A percentile compares a stretch with the other conserved stretches of the same genome.
Conservation (phyloP, 2,329 filamentous ascomycete genomes). For the Samsoniella hepiali region DNA sequence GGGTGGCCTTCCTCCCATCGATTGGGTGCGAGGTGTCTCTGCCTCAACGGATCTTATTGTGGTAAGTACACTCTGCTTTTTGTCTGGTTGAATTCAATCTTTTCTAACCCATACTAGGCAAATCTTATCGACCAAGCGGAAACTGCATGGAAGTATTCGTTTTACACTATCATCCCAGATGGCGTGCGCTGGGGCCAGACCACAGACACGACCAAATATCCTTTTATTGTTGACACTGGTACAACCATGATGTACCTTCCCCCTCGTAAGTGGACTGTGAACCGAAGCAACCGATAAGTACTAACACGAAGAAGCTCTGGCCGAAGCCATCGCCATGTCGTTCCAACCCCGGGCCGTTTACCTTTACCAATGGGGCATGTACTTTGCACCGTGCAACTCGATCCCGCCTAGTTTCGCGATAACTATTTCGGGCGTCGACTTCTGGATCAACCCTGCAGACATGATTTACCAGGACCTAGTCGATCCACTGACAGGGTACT, state of each 20-base stretch:
- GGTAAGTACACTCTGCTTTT: slow-evolving; percentile 32
- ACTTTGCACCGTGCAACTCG: slow-evolving; percentile 49
- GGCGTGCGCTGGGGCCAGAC: slow-evolving; percentile 44
- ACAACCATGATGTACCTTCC: slow-evolving; percentile 51
- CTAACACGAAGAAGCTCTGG: slow-evolving; percentile 36
- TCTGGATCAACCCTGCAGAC: slow-evolving; percentile 47
- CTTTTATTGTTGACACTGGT: slow-evolving; percentile 51
- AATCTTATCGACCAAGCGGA: slow-evolving; percentile 38
- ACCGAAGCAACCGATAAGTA: neutral
- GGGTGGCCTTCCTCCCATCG: slow-evolving; percentile 44
- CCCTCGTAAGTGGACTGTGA: slow-evolving; percentile 36
- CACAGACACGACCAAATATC: slow-evolving; percentile 41
- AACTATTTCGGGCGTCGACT: slow-evolving; percentile 41
- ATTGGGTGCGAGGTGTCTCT: slow-evolving; percentile 28
- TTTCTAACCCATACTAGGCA: slow-evolving; percentile 34
- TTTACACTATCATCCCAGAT: slow-evolving; percentile 52
- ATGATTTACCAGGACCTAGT: slow-evolving; percentile 43
- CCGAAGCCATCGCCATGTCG: slow-evolving; percentile 44
- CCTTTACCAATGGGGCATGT: slow-evolving; percentile 44
- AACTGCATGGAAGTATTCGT: slow-evolving; percentile 46
- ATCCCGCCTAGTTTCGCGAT: slow-evolving; percentile 45
- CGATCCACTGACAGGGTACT: slow-evolving; percentile 46
- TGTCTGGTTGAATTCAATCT: neutral
- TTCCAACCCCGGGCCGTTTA: slow-evolving; percentile 48
- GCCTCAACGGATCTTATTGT: slow-evolving; percentile 44